Conservation (phyloP, 805 yeast species). For the Nakazawaea sp. region DNA sequence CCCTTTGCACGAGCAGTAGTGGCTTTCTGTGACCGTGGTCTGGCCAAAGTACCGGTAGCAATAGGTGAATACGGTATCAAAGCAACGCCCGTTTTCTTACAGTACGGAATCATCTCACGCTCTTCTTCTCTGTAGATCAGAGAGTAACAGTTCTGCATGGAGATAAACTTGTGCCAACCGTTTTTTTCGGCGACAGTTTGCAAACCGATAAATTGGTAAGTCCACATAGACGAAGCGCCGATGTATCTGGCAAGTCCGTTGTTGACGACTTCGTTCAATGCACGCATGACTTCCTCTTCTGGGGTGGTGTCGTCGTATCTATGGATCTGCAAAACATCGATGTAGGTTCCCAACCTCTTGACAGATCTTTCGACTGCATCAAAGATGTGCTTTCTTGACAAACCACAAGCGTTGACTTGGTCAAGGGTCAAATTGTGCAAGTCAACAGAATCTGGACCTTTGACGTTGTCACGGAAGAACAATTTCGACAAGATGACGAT, state of each 20-base stretch:
- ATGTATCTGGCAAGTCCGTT: conserved; percentile 43
- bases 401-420: conserved; percentile 28
- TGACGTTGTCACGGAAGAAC: conserved; percentile 11
- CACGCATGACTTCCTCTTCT: conserved; percentile 46
- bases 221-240: conserved; percentile 57
- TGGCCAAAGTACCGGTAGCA: conserved; percentile 35
- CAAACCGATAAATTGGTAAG: conserved; percentile 42
- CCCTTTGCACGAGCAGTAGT: not conserved
- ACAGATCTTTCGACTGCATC: conserved; percentile 33
- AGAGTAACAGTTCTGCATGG: conserved; percentile 52
- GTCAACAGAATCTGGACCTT: not conserved
- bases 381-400: conserved; percentile 38
- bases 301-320: conserved; percentile 42
- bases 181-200: conserved; percentile 50
- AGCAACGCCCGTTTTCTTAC: conserved; percentile 44
- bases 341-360: conserved; percentile 40
- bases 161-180: conserved; percentile 49
- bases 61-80: conserved; percentile 55
- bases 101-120: conserved; percentile 49
- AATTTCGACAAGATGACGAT: conserved; percentile 22
- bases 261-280: conserved; percentile 43
- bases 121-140: conserved; percentile 56
- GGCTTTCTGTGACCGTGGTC: not conserved
- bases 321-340: conserved; percentile 52
- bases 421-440: too few relatives aligned